Conservation (phyloP, 23 red algal genomes). For the Agarophyton chilense region DNA sequence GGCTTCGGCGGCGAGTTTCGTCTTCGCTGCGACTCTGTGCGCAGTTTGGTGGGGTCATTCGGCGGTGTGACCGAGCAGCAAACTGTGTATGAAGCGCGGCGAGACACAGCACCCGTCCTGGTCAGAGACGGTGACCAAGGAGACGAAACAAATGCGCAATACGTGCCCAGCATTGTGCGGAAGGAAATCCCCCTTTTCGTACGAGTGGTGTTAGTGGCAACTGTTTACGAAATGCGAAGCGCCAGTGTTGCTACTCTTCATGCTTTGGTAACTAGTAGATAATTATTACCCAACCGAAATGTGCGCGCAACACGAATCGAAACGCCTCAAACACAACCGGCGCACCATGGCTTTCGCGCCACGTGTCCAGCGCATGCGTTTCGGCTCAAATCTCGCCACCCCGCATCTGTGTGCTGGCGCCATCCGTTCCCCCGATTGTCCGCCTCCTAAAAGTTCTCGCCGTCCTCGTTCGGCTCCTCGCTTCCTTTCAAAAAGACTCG, state of each 20-base stretch:
- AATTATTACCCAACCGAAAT: too few relatives aligned
- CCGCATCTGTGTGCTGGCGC: slow-evolving; percentile 1
- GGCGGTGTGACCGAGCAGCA: slow-evolving; percentile 41
- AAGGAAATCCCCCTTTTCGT: too few relatives aligned
- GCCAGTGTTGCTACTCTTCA: too few relatives aligned
- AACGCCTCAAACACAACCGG: neutral
- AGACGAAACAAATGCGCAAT: neutral
- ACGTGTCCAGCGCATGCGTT: slow-evolving; percentile 7
- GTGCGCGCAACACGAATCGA: neutral
- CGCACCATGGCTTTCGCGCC: neutral
- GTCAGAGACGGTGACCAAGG: neutral
- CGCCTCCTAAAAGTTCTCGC: neutral
- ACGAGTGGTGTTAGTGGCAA: too few relatives aligned
- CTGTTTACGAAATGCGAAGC: too few relatives aligned
- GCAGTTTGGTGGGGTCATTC: slow-evolving; percentile 61
- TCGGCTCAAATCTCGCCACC: neutral
- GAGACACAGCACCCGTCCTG: neutral
- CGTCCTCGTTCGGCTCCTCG: neutral
- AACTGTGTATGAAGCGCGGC: neutral
- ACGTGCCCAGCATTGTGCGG: neutral
- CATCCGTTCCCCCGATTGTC: neutral
- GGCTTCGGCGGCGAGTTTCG: slow-evolving; percentile 76
- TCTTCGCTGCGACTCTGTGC: slow-evolving; percentile 78
- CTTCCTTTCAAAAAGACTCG: too few relatives aligned
- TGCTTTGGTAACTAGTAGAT: too few relatives aligned